Evolutionary conservation across 306 rosid genomes (phyloP), one percentile per base, ranked within the genome.

Genomic region (Ammopiptanthus mongolicus): DNA sequence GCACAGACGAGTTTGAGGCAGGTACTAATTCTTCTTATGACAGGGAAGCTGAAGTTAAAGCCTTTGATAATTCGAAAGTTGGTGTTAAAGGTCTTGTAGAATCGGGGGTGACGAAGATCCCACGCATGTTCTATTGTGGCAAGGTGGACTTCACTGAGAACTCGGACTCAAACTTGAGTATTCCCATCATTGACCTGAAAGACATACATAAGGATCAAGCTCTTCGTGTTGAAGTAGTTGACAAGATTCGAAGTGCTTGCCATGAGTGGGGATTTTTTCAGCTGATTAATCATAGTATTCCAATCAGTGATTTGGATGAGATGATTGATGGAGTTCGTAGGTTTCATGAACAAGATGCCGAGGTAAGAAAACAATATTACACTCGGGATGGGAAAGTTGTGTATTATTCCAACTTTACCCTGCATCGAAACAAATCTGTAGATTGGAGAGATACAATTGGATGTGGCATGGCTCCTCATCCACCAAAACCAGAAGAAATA

Each of bases 21-120:
- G 56, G 6, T 3, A 71, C 50, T 3, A 15, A 29, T 9, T 51
- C 73, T 36, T 6, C 25, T 10, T 65, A 73, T 17, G 70, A 73
- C n/a, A 12, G 75, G 8, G 7, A 47, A 31, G 67, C 56, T 11
- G 78, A 83, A 28, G 33, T 83, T 0, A 62, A 78, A 46, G 64
- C 74, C 11, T 83, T 83, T 47, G 83, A 74, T 8, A 70, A 83
- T 18, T 60, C 81, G 19, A 83, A 68, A 44, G 50, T 1, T 11
- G 15, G 50, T 44, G 50, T 44, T 14, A 44, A 13, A 44, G 50
- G 50, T 14, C 44, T 83, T 4, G 65, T 74, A 8, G 84, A 78
- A 14, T 22, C 57, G 3, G 84, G 81, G 28, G 61, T 78, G 21
- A 47, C 76, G 2, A 69, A n/a, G 19, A 15, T 47, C 53, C 53